phyloP scores from a whole-genome alignment of 1,139 yeast genomes.

The Arxiozyma slooffiae region DNA sequence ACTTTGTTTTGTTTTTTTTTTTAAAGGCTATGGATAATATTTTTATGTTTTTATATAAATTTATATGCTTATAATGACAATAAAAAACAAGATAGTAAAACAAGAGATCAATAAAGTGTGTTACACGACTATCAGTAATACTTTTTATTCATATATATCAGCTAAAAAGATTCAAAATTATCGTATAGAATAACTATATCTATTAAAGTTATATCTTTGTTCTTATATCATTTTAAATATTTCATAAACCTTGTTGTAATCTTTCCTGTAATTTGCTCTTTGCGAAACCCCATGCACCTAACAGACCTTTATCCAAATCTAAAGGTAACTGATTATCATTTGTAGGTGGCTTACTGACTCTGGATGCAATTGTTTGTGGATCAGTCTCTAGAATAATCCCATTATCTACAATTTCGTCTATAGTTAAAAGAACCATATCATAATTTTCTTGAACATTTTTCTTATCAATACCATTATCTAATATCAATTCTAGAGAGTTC shows the following conservation, averaged over 20 bases:
- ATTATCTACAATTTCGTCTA: conserved; percentile 87
- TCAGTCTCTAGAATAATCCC: conserved; percentile 89
- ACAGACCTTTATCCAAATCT: conserved; percentile 80
- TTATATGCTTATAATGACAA: not conserved
- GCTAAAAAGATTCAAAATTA: not conserved
- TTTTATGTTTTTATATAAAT: too few species aligned
- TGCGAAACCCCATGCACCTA: conserved; percentile 85
- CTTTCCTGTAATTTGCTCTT: conserved; percentile 78
- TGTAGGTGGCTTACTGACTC: conserved; percentile 79
- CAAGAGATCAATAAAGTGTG: not conserved
- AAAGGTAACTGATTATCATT: conserved; percentile 56
- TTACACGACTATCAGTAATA: too few species aligned
- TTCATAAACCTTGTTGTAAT: conserved; percentile 53
- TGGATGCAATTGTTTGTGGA: conserved; percentile 71
- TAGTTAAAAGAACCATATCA: conserved; percentile 74
- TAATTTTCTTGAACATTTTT: conserved; percentile 69
- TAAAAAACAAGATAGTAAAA: too few species aligned
- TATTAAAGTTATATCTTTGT: not conserved
- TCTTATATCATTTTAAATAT: not conserved
- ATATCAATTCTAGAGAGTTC: conserved; percentile 70
- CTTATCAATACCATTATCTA: conserved; percentile 70
- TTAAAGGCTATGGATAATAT: not conserved
- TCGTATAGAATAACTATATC: not conserved
- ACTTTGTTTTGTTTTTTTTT: too few species aligned
- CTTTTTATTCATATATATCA: not conserved